Evolutionary conservation across 2,329 filamentous ascomycete genomes (phyloP), one percentile per base, ranked within the genome.

Genomic region (Colletotrichum sp.): DNA sequence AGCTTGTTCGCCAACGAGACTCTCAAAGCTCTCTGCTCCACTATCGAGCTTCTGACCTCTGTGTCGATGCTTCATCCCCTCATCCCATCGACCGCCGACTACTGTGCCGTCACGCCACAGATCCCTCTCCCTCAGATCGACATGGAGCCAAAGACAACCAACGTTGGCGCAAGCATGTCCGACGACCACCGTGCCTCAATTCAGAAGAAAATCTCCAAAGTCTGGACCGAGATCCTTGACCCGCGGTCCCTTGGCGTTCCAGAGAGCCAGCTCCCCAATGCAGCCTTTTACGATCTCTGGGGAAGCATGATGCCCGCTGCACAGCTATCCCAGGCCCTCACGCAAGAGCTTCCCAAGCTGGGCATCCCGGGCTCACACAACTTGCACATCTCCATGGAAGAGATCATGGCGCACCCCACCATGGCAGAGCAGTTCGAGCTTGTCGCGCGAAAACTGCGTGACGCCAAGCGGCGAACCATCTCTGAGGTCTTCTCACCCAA

Each of bases 211-310:
- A 87, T 91, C 69, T 81, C 84, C 1, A 79, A 83, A 0, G 85
- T 86, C 1, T 91, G 89, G 89, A 82, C 85, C 2, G 80, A 85
- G 4, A 81, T 88, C 5, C 83, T 91, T 8, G 84, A 87, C 32
- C 84, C 87, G 0, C 79, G 84, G 0, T 77, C 81, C 0, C 79
- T 87, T 4, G 84, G 84, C 10, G 83, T 89, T 0, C 82, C 87
- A 0, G 83, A 86, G n/a, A 80, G 81, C 2, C 83, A 88, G 59
- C 81, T 89, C 6, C 85, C 87, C 39, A 85, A 85, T 2, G 86
- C 88, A 0, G 85, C 87, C 0, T 91, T 91, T 80, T 90, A 88
- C 79, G 86, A 89, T 63, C 84, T 90, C 15, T 89, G 88, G 82
- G 87, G 87, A 9, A 88, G 88, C 3, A 82, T 90, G 26, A 83